A percentile compares a stretch with the other conserved stretches of the same genome.
Conservation (phyloP, 495 filamentous ascomycete genomes). For the Aspergillus funiculosus region DNA sequence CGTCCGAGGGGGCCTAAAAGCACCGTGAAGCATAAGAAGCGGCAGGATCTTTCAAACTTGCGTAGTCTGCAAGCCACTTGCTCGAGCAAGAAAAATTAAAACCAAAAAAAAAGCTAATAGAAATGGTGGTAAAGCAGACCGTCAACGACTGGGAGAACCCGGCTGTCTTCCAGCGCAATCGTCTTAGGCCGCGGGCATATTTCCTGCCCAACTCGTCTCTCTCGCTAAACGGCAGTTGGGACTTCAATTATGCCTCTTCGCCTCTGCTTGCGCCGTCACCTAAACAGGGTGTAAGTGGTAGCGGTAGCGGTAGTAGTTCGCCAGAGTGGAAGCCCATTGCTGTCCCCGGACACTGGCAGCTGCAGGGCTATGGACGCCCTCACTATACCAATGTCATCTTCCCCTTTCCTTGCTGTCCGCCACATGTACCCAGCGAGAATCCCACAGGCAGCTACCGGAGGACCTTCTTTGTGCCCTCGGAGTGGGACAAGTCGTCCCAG, state of each 20-base stretch:
- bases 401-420: slow-evolving; percentile 57
- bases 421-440: slow-evolving; percentile 53
- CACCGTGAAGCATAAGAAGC: too few species aligned
- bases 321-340: slow-evolving; percentile 47
- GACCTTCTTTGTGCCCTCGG: slow-evolving; percentile 44
- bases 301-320: too few species aligned
- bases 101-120: neutral
- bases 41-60: too few species aligned
- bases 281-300: slow-evolving; percentile 12
- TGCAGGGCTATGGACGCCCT: slow-evolving; percentile 58
- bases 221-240: slow-evolving; percentile 55
- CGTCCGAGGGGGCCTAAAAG: too few species aligned
- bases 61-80: neutral
- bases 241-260: slow-evolving; percentile 49
- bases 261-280: slow-evolving; percentile 40
- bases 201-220: slow-evolving; percentile 49
- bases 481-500: slow-evolving; percentile 38
- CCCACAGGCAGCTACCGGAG: slow-evolving; percentile 57
- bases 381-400: slow-evolving; percentile 61
- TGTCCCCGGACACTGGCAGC: slow-evolving; percentile 67
- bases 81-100: neutral
- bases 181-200: slow-evolving; percentile 54
- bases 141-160: slow-evolving; percentile 18
- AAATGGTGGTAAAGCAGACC: neutral
- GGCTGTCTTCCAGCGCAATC: slow-evolving; percentile 55